These are phyloP conservation scores for Crucihimalaya himalaica DNA, from an alignment of 345 rosid genomes.

Conservation along the genomic window DNA sequence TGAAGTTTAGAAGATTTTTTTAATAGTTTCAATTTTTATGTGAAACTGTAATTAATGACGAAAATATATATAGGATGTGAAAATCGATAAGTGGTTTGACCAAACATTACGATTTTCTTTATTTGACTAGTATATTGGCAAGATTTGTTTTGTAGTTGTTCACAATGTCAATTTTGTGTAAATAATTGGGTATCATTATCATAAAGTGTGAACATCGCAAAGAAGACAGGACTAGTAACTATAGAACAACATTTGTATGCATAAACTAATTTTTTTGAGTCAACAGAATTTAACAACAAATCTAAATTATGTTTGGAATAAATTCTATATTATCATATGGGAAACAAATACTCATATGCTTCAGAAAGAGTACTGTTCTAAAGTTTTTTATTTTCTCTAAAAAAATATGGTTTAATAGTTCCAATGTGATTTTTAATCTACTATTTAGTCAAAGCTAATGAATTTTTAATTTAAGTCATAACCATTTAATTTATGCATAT, in stretches of 20 bases:
- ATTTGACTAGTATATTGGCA: constrained; percentile 20
- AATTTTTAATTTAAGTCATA: no score
- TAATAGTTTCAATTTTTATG: not conserved
- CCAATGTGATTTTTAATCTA: no score
- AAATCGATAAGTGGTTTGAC: constrained; percentile 9
- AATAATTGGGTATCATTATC: not conserved
- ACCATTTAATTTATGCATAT: no score
- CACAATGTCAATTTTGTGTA: constrained; percentile 10
- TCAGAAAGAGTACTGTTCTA: no score
- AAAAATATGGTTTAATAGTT: no score
- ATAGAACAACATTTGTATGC: not conserved
- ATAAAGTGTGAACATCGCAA: constrained; percentile 13
- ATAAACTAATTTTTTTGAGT: not conserved
- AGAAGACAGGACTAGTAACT: not conserved
- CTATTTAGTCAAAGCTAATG: no score
- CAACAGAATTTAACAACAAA: not conserved
- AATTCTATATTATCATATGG: not conserved
- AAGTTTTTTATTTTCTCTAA: no score
- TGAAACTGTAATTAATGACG: not conserved
- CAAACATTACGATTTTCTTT: constrained; percentile 1
- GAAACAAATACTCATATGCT: not conserved
- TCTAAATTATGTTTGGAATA: not conserved
- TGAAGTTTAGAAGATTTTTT: not conserved
- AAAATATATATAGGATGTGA: not conserved
- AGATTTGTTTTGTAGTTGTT: constrained; percentile 21